Conservation (phyloP, 140 eudicot genomes). For the Senecio squalidus region DNA sequence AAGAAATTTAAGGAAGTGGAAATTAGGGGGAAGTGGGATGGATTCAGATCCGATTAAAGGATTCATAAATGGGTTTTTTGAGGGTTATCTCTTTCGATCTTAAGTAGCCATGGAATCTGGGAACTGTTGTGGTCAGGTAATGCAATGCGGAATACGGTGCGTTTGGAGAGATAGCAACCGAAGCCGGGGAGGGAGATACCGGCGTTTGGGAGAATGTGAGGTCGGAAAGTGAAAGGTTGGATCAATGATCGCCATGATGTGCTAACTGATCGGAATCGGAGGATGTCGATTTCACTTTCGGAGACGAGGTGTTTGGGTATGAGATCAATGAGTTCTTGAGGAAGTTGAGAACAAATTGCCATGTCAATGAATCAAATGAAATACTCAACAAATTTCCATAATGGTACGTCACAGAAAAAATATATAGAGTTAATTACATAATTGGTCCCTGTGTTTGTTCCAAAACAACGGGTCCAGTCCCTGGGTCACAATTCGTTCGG, state of each 20-base stretch:
- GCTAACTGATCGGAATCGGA: neutral
- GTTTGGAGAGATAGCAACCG: neutral
- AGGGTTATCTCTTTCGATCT: neutral
- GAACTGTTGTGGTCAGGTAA: neutral
- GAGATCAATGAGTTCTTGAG: neutral
- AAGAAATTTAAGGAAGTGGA: constrained; percentile 24
- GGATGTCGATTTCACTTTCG: neutral
- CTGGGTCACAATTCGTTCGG: too few relatives aligned
- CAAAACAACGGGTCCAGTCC: too few relatives aligned
- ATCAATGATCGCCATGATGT: neutral
- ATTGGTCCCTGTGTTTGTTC: too few relatives aligned
- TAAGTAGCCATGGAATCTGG: neutral
- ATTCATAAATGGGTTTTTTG: neutral
- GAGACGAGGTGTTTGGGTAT: neutral
- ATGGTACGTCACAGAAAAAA: too few relatives aligned
- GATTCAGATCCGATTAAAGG: neutral
- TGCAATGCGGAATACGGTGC: neutral
- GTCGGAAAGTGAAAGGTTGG: neutral
- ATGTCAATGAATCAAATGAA: too few relatives aligned
- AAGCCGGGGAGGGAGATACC: neutral
- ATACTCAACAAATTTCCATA: too few relatives aligned
- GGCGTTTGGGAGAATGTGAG: neutral
- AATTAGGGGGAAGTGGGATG: neutral
- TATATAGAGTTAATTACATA: too few relatives aligned
- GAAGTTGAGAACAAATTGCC: neutral